phyloP scores from a whole-genome alignment of 2,329 filamentous ascomycete genomes.

The Microcyclospora tardicrescens region DNA sequence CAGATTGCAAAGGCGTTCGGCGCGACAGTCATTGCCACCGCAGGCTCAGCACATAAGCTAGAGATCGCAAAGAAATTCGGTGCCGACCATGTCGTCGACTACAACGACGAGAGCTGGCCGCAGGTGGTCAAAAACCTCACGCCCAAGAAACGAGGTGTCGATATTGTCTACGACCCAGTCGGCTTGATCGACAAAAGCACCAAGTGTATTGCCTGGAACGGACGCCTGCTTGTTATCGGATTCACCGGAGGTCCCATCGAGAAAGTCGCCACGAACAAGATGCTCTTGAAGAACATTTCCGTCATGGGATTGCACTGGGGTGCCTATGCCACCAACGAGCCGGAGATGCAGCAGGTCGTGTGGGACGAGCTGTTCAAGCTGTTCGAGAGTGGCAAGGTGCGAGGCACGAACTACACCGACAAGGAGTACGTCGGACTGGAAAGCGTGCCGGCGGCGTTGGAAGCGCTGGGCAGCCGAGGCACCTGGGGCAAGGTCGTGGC shows the following conservation, averaged over 20 bases:
- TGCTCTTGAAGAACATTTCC: conserved; percentile 84
- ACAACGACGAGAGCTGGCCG: conserved; percentile 51
- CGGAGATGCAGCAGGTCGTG: conserved; percentile 54
- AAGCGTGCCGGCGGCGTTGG: conserved; percentile 60
- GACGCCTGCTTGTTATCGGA: conserved; percentile 72
- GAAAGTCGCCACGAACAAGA: conserved; percentile 83
- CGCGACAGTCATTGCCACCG: conserved; percentile 86
- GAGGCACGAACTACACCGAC: conserved; percentile 70
- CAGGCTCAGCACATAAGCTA: conserved; percentile 66
- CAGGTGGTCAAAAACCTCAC: conserved; percentile 64
- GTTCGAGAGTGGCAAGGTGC: conserved; percentile 65
- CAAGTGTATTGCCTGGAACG: conserved; percentile 92
- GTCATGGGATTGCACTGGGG: conserved; percentile 90
- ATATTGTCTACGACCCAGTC: conserved; percentile 92
- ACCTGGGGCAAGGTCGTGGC: conserved; percentile 97
- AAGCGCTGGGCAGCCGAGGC: conserved; percentile 63
- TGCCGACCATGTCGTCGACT: conserved; percentile 73
- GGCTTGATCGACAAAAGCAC: conserved; percentile 76
- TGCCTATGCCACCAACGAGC: conserved; percentile 62
- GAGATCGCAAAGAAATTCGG: conserved; percentile 68
- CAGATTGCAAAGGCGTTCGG: conserved; percentile 89
- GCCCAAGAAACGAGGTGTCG: conserved; percentile 59
- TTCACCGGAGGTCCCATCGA: conserved; percentile 82
- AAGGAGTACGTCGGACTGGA: conserved; percentile 73
- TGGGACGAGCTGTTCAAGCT: conserved; percentile 75